These are phyloP conservation scores for Lipomyces sp. DNA, from an alignment of 805 yeast genomes.

Conservation along the genomic window DNA sequence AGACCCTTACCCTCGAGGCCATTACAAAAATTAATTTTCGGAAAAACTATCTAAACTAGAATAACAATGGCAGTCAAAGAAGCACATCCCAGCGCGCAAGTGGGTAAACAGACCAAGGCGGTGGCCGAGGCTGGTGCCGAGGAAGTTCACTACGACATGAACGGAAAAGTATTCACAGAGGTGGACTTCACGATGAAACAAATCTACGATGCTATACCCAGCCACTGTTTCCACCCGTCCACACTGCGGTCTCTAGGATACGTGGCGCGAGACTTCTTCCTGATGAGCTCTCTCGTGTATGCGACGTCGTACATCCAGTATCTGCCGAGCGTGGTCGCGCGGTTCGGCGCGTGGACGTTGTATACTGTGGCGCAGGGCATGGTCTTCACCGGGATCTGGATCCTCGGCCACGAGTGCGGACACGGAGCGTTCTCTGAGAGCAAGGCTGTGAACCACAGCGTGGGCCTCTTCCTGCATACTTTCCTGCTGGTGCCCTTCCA, in stretches of 20 bases:
- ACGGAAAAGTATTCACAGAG: slow-evolving; percentile 39
- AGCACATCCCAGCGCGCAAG: neutral
- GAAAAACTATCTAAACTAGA: neutral
- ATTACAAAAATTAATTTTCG: neutral
- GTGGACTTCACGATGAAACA: slow-evolving; percentile 72
- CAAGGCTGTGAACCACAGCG: slow-evolving; percentile 71
- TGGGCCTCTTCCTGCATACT: slow-evolving; percentile 84
- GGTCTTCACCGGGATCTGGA: slow-evolving; percentile 80
- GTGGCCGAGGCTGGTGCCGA: neutral
- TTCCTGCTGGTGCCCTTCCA: slow-evolving; percentile 81
- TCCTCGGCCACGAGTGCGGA: slow-evolving; percentile 90
- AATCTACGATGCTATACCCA: slow-evolving; percentile 70
- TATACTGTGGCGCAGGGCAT: slow-evolving; percentile 64
- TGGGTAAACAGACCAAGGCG: neutral
- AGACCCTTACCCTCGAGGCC: neutral
- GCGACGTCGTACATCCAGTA: slow-evolving; percentile 58
- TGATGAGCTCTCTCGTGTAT: slow-evolving; percentile 52
- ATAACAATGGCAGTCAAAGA: neutral
- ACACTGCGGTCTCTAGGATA: slow-evolving; percentile 60
- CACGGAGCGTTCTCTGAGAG: slow-evolving; percentile 83
- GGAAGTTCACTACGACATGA: neutral
- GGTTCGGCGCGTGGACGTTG: slow-evolving; percentile 63
- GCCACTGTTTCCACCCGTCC: slow-evolving; percentile 72
- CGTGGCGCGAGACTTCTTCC: slow-evolving; percentile 66
- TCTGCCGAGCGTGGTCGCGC: slow-evolving; percentile 50